phyloP scores from a whole-genome alignment of 78 protist species.

The Dictyostelium purpureum region DNA sequence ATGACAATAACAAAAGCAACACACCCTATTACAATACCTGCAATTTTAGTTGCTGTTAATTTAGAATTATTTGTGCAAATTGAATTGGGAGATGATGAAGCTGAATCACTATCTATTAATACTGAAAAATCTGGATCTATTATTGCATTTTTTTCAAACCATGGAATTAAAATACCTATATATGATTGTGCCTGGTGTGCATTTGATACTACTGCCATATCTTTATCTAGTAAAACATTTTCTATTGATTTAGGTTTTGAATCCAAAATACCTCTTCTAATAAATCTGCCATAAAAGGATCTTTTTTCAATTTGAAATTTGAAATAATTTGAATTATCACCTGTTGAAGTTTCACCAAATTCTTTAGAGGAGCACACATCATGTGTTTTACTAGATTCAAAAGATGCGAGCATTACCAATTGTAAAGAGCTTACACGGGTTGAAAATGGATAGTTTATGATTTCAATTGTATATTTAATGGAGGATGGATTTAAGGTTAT shows the following conservation, averaged over 20 bases:
- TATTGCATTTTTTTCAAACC: neutral
- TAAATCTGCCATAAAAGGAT: slow-evolving; percentile 41
- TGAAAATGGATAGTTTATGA: neutral
- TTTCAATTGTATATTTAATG: slow-evolving; percentile 6
- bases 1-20: neutral
- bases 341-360: neutral
- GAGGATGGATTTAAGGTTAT: slow-evolving; percentile 13
- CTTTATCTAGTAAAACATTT: neutral
- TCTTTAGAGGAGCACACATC: neutral
- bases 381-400: neutral
- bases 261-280: slow-evolving; percentile 18
- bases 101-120: neutral
- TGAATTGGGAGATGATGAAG: neutral
- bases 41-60: neutral
- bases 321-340: slow-evolving; percentile 14
- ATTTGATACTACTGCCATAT: neutral
- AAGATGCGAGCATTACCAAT: neutral
- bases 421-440: neutral
- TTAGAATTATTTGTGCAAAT: neutral
- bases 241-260: neutral
- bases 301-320: neutral
- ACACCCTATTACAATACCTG: neutral
- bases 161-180: slow-evolving; percentile 24
- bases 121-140: slow-evolving; percentile 38
- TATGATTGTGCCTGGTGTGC: neutral